These are phyloP conservation scores for Fusarium nisikadoi DNA, from an alignment of 2,329 filamentous ascomycete species.

Conservation along the genomic window DNA sequence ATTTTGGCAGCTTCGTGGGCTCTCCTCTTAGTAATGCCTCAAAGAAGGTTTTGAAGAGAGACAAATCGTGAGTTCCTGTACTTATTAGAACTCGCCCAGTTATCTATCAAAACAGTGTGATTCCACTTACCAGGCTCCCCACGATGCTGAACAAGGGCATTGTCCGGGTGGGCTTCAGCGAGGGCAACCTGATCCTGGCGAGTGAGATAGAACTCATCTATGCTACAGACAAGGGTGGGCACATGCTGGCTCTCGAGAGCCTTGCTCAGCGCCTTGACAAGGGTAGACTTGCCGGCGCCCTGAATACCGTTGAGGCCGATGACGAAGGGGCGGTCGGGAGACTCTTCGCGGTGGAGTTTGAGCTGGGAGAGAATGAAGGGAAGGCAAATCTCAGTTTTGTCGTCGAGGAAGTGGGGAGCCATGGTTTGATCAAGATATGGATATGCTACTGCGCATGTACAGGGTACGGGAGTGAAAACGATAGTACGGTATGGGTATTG, in stretches of 20 bases:
- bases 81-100: constrained; percentile 2
- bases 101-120: neutral
- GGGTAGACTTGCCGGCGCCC: constrained; percentile 90
- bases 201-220: constrained; percentile 90
- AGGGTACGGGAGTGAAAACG: constrained; percentile 15
- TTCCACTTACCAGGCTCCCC: constrained; percentile 75
- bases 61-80: constrained; percentile 75
- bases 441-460: constrained; percentile 7
- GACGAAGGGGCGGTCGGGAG: constrained; percentile 71
- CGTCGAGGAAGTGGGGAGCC: constrained; percentile 68
- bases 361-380: constrained; percentile 77
- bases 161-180: constrained; percentile 72
- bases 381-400: constrained; percentile 81
- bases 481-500: constrained; percentile 5
- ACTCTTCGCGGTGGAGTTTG: constrained; percentile 56
- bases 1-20: constrained; percentile 72
- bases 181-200: constrained; percentile 75
- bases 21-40: constrained; percentile 61
- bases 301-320: constrained; percentile 92
- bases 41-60: constrained; percentile 72
- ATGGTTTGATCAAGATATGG: constrained; percentile 35
- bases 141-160: constrained; percentile 81
- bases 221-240: constrained; percentile 78
- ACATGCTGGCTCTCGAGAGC: constrained; percentile 67
- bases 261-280: constrained; percentile 74